Base-by-base conservation (phyloP, 1,284 basidiomycete species). In the Naganishia liquefaciens region DNA sequence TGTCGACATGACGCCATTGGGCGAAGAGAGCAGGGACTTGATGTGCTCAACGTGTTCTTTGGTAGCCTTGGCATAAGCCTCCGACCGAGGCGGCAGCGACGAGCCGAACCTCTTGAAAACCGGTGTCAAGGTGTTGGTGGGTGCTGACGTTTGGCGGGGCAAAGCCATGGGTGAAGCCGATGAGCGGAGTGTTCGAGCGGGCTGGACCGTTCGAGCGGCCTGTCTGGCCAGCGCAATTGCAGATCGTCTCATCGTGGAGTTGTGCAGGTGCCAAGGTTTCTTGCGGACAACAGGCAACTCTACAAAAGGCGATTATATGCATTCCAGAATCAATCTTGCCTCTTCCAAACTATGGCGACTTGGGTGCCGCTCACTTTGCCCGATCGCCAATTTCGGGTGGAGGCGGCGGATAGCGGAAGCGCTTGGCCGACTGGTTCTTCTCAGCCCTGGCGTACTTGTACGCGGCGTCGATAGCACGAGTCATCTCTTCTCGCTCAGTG, bases 1-100 rank as follows among this genome's bases (percentile, higher is more conserved):
- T 5, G 82, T 83, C 17, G 81, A 82, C 39, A 84, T 72, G 39
- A 84, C 71, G 25, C 79, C 79, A 7, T 77, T 75, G 0, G 79
- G 75, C 0, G 80, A 77, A 3, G 81, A 76, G 1, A 83, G 76
- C 30, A 84, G 73, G 4, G 75, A 71, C 15, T 80, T 78, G 63
- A 84, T 76, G n/a, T 76, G 74, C 49, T 77, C 74, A 66, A 84
- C 74, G 64, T 84, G 80, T 1, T 77, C 74, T 13, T 74, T 70
- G 5, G 80, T 81, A 40, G 83, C 72, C 55, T 76, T 77, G 54
- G 81, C 79, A 72, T 80, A 84, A 27, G 62, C 51, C 1, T 63
- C 43, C 2, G 71, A 70, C 10, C 78, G 73, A 19, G 72, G 73
- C n/a, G 76, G 77, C 58, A 79, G 65, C 28, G 73, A 70, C 0